phyloP scores from a whole-genome alignment of 805 yeast species.

The Teunomyces lycoperdinae region DNA sequence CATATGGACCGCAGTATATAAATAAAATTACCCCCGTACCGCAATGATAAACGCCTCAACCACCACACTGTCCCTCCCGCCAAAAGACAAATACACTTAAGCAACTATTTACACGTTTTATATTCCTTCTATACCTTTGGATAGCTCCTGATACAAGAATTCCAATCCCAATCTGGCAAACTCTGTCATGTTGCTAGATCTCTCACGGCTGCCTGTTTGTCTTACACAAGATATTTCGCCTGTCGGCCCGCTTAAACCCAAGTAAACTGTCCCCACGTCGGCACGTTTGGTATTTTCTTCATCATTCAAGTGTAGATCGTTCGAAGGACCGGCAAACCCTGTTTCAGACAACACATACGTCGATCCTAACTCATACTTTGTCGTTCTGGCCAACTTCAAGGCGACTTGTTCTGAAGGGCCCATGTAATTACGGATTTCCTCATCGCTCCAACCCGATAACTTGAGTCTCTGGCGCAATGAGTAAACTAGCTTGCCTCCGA shows the following conservation, averaged over 20 bases:
- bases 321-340: slow-evolving; percentile 81
- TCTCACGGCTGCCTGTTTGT: slow-evolving; percentile 46
- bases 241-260: slow-evolving; percentile 68
- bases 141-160: slow-evolving; percentile 52
- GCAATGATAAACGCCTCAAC: background rate
- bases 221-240: slow-evolving; percentile 49
- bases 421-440: slow-evolving; percentile 68
- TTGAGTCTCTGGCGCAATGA: slow-evolving; percentile 71
- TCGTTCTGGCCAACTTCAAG: slow-evolving; percentile 69
- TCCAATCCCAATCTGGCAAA: slow-evolving; percentile 69
- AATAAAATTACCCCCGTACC: background rate
- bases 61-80: too few species aligned
- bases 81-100: too few species aligned
- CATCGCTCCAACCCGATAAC: slow-evolving; percentile 73
- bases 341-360: slow-evolving; percentile 82
- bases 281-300: slow-evolving; percentile 19
- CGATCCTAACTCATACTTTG: slow-evolving; percentile 77
- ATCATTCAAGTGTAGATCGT: slow-evolving; percentile 37
- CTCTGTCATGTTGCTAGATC: slow-evolving; percentile 69
- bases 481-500: slow-evolving; percentile 81
- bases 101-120: too few species aligned
- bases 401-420: slow-evolving; percentile 83
- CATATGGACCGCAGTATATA: too few species aligned
- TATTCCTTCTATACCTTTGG: slow-evolving; percentile 6
- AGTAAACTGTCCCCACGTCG: slow-evolving; percentile 63